Evolutionary conservation across 371 early-diverging fungal genomes (phyloP), one percentile per base, ranked within the genome.

Genomic region (Mortierella sp.): DNA sequence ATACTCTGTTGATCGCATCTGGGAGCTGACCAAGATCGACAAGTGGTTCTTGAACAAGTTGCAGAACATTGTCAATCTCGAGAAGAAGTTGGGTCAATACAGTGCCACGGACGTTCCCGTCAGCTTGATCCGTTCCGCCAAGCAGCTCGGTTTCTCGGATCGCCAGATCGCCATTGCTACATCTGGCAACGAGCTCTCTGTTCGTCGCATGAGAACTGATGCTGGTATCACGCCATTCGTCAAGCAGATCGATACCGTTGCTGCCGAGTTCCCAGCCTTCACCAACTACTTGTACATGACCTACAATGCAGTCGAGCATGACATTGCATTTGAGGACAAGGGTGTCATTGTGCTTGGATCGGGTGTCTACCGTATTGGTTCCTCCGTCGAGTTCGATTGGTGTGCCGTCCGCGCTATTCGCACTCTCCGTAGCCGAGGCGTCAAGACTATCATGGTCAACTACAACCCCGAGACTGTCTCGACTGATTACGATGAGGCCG

Each of bases 391-490:
- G 80, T 96, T 96, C 72, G 96, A 96, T 78, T 95, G 95, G 95
- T 95, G 94, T 64, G 96, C 90, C 63, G 96, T 95, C 16, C 84
- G 87, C 25, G 85, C 89, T 49, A 91, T 93, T 63, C 94, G 94
- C 55, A 86, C 90, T 14, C 86, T 96, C 37, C 91, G 95, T 48
- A 71, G 81, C 22, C 67, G 88, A 19, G 90, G 91, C 48, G 81
- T 83, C 78, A 89, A 91, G 80, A 96, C 97, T 2, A 85, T 96
- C 47, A 95, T 96, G 96, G 90, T 96, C 78, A 96, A 96, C 86
- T 96, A 96, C 89, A 96, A 96, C 82, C 97, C 97, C 29, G 97
- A 96, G 79, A 96, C 97, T 0, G 97, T 96, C 34, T 94, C 94
- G 21, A 96, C 97, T 17, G 97, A 96, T 77, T 96, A 91, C 71